Percentiles rank a stretch among this genome's conserved stretches.
Evolutionary conservation across 345 rosid species (phyloP).

Genomic region (Citrus trifoliata): DNA sequence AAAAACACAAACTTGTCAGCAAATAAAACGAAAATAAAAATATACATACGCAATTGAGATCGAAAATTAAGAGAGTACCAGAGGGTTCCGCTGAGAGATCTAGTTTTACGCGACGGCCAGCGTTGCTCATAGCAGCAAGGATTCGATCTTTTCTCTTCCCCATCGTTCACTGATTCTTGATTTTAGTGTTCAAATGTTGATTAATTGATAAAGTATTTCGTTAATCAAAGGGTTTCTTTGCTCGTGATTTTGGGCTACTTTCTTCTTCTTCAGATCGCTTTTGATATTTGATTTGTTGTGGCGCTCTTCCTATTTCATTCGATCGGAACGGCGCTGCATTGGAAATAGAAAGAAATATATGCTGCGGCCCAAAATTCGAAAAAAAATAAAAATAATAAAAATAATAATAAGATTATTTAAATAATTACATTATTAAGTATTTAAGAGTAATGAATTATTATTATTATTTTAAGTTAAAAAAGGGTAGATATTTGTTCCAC

Average conservation of each 20-base stretch:
- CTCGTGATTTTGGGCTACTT: not conserved
- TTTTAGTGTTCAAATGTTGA: not conserved
- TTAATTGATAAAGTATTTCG: not conserved
- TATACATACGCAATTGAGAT: not conserved
- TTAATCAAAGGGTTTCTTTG: not conserved
- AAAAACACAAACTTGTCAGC: too few species aligned
- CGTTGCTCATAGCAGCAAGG: conserved; percentile 67
- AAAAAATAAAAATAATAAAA: too few species aligned
- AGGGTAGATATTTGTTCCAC: too few species aligned
- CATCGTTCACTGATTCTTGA: conserved; percentile 37
- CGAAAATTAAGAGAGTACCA: conserved; percentile 42
- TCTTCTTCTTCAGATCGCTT: not conserved
- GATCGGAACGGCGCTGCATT: not conserved
- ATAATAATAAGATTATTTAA: too few species aligned
- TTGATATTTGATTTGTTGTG: too few species aligned
- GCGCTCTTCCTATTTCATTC: not conserved
- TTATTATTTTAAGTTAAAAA: too few species aligned
- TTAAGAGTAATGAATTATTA: too few species aligned
- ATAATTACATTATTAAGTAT: too few species aligned
- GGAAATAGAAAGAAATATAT: too few species aligned
- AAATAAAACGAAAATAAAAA: not conserved
- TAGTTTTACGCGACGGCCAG: conserved; percentile 92
- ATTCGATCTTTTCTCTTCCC: conserved; percentile 96
- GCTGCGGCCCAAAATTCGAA: too few species aligned
- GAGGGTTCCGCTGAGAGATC: conserved; percentile 98